A percentile compares a stretch with the other conserved stretches of the same genome.
These are phyloP conservation scores for Lipomyces sp. DNA, from an alignment of 805 yeast genomes.

Conservation along the genomic window DNA sequence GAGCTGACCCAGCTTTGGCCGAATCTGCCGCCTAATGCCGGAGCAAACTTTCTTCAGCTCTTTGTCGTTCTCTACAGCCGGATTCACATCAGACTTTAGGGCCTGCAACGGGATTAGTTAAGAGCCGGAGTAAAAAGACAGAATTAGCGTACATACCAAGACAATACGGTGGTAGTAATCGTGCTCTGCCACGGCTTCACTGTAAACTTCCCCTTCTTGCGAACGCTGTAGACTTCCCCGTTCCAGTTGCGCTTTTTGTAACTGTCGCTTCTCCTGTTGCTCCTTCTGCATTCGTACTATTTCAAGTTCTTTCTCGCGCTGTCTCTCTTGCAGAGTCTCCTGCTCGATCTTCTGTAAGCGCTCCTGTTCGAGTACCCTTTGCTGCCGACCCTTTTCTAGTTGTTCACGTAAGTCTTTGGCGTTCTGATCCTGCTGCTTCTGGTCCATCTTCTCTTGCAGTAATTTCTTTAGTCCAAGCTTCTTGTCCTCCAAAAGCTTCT, in stretches of 20 bases:
- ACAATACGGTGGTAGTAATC: conserved; percentile 45
- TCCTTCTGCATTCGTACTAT: background rate
- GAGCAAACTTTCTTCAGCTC: conserved; percentile 53
- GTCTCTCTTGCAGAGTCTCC: background rate
- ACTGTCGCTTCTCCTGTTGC: background rate
- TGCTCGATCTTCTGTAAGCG: background rate
- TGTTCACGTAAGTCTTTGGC: too few relatives aligned
- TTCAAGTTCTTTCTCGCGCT: background rate
- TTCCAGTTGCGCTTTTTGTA: background rate
- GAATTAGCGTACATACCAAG: conserved; percentile 38
- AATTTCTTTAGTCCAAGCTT: too few relatives aligned
- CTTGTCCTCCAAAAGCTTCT: too few relatives aligned
- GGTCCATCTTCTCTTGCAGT: too few relatives aligned
- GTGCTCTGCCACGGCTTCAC: conserved; percentile 39
- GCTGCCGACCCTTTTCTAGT: too few relatives aligned
- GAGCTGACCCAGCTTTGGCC: conserved; percentile 88
- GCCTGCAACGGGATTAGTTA: conserved; percentile 32
- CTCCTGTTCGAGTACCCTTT: too few relatives aligned
- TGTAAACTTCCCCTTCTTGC: too few relatives aligned
- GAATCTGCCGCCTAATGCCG: conserved; percentile 68
- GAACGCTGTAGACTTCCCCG: too few relatives aligned
- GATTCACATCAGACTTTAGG: conserved; percentile 60
- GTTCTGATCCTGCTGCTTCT: too few relatives aligned
- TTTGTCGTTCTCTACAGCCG: conserved; percentile 52
- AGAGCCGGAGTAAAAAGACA: conserved; percentile 40